phyloP scores from a whole-genome alignment of 192 early-diverging fungal genomes.

The Globomyces pollinis-pini region DNA sequence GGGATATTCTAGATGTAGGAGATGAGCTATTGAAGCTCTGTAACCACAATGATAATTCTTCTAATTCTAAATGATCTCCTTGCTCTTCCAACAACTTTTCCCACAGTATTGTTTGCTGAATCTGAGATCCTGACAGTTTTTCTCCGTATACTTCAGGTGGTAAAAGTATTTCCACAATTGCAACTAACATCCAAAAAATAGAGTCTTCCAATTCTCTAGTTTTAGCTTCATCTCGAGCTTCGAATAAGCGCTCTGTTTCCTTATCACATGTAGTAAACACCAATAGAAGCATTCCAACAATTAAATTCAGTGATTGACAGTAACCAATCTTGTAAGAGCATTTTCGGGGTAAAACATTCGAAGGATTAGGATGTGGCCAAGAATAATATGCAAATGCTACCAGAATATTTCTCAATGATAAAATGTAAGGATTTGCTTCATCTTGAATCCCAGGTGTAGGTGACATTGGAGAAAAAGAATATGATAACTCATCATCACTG shows the following conservation, averaged over 20 bases:
- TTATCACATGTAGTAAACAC: conserved; percentile 30
- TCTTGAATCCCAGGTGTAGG: neutral
- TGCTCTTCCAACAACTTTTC: conserved; percentile 31
- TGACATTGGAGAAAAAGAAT: conserved; percentile 1
- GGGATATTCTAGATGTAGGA: too few species aligned
- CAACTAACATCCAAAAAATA: conserved; percentile 73
- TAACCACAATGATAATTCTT: conserved; percentile 35
- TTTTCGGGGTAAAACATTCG: conserved; percentile 15
- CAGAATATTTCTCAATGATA: conserved; percentile 58
- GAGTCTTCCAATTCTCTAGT: conserved; percentile 53
- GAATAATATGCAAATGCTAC: conserved; percentile 68
- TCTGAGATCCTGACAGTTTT: conserved; percentile 62
- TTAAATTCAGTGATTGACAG: conserved; percentile 76
- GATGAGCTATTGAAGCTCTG: conserved; percentile 21
- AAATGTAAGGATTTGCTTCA: conserved; percentile 24
- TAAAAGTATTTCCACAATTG: conserved; percentile 63
- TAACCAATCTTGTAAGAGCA: conserved; percentile 63
- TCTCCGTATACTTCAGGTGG: conserved; percentile 69
- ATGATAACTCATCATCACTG: too few species aligned
- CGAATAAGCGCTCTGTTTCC: conserved; percentile 1
- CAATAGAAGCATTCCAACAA: conserved; percentile 65
- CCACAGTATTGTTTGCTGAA: conserved; percentile 64
- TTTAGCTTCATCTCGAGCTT: conserved; percentile 9
- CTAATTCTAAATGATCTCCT: conserved; percentile 39
- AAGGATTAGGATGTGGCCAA: conserved; percentile 27